Evolutionary conservation across 2,329 filamentous ascomycete genomes (phyloP), one percentile per base, ranked within the genome.

Genomic region (Chalara sp.): DNA sequence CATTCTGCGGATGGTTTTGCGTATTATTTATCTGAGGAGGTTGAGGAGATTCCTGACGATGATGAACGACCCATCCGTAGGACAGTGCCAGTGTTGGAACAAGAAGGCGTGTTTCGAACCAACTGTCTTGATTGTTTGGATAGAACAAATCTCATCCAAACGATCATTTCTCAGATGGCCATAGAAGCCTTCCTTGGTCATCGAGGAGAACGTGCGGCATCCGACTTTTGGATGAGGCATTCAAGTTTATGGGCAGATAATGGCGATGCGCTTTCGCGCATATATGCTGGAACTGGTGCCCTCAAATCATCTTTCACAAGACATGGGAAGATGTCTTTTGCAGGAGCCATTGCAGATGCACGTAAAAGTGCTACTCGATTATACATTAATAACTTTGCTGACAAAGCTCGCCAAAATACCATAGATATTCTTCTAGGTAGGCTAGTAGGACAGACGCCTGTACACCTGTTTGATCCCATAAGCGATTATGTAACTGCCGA

Each of bases 81-180:
- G 51, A 70, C 76, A 3, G 78, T 87, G 6, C 82, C 89, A 2
- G 80, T 95, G 28, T 72, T 96, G 47, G 89, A 95, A 65, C 93
- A 99, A 68, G 89, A 95, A 65, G 92, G 93, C n/a, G 81, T 95
- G 5, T 97, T 97, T 67, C 80, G 92, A 55, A 96, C 91, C 4
- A 99, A 99, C 62, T 99, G 93, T 66, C 75, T 99, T 30, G 93
- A 99, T 67, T 99, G 93, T 65, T 74, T 99, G 42, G 93, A 99
- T 67, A 83, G 93, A 52, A 99, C 93, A 6, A 99, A 99, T 65
- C 75, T 97, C 31, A 89, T 99, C 31, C 93, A 99, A 70, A 95
- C 91, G 0, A 88, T 97, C 57, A 87, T 99, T 61, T 96, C 91
- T 52, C 87, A 90, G 62, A 91, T 96, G 86, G 89, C 90, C 0